phyloP scores from a whole-genome alignment of 108 stramenopile species.

The Stephanodiscus minutulus region DNA sequence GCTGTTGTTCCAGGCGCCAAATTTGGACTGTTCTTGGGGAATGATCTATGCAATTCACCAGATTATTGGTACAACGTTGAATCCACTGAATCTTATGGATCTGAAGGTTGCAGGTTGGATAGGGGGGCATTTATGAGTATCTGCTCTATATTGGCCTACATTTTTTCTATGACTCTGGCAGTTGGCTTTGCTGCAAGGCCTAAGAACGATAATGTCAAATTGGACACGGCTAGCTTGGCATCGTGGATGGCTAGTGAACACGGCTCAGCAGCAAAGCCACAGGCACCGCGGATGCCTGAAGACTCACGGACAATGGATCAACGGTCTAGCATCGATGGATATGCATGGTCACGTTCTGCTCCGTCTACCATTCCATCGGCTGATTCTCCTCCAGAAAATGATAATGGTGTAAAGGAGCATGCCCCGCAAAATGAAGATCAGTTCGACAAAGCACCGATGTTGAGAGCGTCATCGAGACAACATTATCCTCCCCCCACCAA shows the following conservation, averaged over 20 bases:
- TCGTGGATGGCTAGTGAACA: conserved; percentile 11
- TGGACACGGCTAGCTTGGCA: conserved; percentile 13
- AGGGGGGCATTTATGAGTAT: conserved; percentile 19
- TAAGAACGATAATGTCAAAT: conserved; percentile 10
- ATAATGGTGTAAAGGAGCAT: not conserved
- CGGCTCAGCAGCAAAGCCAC: not conserved
- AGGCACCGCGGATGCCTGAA: not conserved
- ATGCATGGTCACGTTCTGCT: conserved; percentile 1
- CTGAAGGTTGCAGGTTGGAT: conserved; percentile 10
- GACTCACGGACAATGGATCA: not conserved
- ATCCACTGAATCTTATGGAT: conserved; percentile 12
- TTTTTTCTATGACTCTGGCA: conserved; percentile 10
- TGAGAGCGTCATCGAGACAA: not conserved
- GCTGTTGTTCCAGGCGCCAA: conserved; percentile 7
- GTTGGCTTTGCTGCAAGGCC: conserved; percentile 21
- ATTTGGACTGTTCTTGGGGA: conserved; percentile 20
- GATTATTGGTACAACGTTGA: conserved; percentile 24
- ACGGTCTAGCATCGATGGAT: not conserved
- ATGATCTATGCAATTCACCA: conserved; percentile 16
- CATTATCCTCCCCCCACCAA: conserved; percentile 2
- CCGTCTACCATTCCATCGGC: not conserved
- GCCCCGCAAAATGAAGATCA: not conserved
- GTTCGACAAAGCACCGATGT: not conserved
- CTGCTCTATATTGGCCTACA: conserved; percentile 13
- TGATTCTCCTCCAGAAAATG: not conserved